Evolutionary conservation across 345 rosid genomes (phyloP), one percentile per base, ranked within the genome.

Genomic region (Microcos paniculata): DNA sequence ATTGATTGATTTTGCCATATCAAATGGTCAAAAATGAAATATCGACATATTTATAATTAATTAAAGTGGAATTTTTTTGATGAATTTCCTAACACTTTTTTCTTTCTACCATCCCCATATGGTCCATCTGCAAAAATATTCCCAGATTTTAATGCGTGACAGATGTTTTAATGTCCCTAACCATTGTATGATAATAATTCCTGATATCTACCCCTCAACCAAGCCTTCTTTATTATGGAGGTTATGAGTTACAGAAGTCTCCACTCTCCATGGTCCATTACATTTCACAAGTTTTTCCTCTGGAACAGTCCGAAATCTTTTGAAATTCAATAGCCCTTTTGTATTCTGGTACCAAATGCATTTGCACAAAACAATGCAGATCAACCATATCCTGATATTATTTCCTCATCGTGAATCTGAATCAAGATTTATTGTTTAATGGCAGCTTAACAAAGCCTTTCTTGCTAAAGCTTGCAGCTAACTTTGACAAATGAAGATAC

Each of bases 1-100:
- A n/a, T 30, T 70, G 42, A 28, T 68, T 33, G 61, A 70, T 70
- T 70, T 70, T 52, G 73, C 45, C 62, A 33, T 53, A n/a, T 53
- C 31, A n/a, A 70, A 53, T 51, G 48, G 14, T 33, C 30, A 33
- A 52, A 21, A 1, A 6, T 4, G 4, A n/a, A n/a, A n/a, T n/a
- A 51, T 70, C 24, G 31, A 48, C 18, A 48, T 28, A 42, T 42
- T 66, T 45, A 45, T n/a, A n/a, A n/a, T n/a, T n/a, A n/a, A n/a
- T n/a, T n/a, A n/a, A n/a, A n/a, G n/a, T n/a, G n/a, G 35, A 45
- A 45, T 65, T 42, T 23, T 19, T 14, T 35, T 35, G 2, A 35
- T 43, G 38, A 66, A 45, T 21, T 18, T 48, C 9, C 42, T 46
- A 68, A 68, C 58, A 3, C 58, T 69, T 69, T 69, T 49, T 48